Conservation (phyloP, 495 filamentous ascomycete genomes). For the Talaromyces ruber region DNA sequence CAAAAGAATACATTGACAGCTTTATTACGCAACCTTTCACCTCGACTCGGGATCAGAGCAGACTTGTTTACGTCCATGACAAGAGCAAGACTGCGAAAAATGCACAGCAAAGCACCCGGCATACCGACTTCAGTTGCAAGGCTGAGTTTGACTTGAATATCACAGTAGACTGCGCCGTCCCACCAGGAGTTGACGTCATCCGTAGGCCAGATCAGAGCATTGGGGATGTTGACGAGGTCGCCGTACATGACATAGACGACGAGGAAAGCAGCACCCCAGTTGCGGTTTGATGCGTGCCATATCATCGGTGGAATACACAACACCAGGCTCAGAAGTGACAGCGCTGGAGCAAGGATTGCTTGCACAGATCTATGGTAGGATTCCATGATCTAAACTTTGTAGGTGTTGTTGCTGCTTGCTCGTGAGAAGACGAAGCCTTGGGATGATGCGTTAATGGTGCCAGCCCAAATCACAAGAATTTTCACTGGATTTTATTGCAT, state of each 20-base stretch:
- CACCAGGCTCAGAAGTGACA: conserved; percentile 49
- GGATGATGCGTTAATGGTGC: background rate
- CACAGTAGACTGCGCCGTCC: conserved; percentile 69
- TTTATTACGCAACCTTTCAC: conserved; percentile 42
- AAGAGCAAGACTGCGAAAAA: conserved; percentile 65
- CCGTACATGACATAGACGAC: conserved; percentile 55
- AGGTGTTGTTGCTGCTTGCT: background rate
- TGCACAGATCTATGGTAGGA: conserved; percentile 14
- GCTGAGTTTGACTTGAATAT: conserved; percentile 67
- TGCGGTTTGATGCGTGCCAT: conserved; percentile 34
- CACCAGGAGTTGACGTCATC: conserved; percentile 63
- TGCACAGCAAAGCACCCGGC: conserved; percentile 51
- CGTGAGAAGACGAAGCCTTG: background rate
- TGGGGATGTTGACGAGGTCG: conserved; percentile 64
- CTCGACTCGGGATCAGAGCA: conserved; percentile 40
- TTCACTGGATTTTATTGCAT: background rate
- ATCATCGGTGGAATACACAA: conserved; percentile 38
- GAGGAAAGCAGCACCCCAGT: conserved; percentile 44
- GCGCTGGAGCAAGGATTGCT: conserved; percentile 31
- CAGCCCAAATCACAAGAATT: background rate
- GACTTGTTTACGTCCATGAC: conserved; percentile 59
- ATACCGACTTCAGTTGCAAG: conserved; percentile 55
- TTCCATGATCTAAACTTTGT: background rate
- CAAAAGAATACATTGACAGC: conserved; percentile 60
- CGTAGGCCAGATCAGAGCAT: conserved; percentile 72